Percentiles rank a stretch among this genome's conserved stretches.
Conservation (phyloP, 2,329 filamentous ascomycete species). For the Phoma sp. region DNA sequence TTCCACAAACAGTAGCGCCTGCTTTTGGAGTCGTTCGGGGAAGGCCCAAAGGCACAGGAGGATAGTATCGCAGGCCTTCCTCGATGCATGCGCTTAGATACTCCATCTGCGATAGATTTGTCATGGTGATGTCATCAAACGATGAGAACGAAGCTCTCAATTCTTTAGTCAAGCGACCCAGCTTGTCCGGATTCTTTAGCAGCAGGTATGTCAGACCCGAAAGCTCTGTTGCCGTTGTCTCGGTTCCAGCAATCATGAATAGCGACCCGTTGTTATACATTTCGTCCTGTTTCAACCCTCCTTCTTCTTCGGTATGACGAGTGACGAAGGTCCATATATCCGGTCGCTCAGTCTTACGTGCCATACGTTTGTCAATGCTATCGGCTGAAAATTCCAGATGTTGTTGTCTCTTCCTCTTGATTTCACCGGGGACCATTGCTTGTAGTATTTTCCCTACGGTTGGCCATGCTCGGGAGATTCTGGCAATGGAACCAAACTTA, state of each 20-base stretch:
- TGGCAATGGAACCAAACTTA: too few relatives aligned
- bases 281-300: too few relatives aligned
- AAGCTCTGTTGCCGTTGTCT: slow-evolving; percentile 39
- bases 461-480: too few relatives aligned
- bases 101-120: slow-evolving; percentile 24
- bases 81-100: slow-evolving; percentile 55
- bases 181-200: slow-evolving; percentile 24
- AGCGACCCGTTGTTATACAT: slow-evolving; percentile 9
- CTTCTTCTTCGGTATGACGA: too few relatives aligned
- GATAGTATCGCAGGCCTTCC: slow-evolving; percentile 55
- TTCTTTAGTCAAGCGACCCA: slow-evolving; percentile 24
- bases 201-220: slow-evolving; percentile 38
- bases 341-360: too few relatives aligned
- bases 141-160: slow-evolving; percentile 30
- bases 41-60: slow-evolving; percentile 50
- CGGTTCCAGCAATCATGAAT: slow-evolving; percentile 39
- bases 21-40: slow-evolving; percentile 35
- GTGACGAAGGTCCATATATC: too few relatives aligned
- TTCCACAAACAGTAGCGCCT: slow-evolving; percentile 30
- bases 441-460: too few relatives aligned
- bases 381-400: too few relatives aligned
- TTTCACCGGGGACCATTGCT: too few relatives aligned
- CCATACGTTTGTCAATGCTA: too few relatives aligned
- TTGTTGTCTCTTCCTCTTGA: too few relatives aligned
- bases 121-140: slow-evolving; percentile 29